A percentile compares a stretch with the other conserved stretches of the same genome.
phyloP scores from a whole-genome alignment of 768 basidiomycete species.

The Tulasnella calospora region DNA sequence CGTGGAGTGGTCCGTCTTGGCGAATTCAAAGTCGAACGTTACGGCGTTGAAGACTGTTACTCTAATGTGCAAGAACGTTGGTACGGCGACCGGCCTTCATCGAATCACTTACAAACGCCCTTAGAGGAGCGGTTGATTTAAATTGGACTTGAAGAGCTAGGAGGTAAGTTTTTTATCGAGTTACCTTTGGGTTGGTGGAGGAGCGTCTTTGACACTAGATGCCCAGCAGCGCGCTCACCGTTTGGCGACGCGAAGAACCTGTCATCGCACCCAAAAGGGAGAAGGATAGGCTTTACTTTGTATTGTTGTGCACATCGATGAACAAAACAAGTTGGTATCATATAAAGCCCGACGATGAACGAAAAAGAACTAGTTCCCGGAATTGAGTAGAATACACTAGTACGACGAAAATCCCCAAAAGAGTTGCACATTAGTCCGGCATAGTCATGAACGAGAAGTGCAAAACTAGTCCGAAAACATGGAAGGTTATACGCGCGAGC shows the following conservation, averaged over 20 bases:
- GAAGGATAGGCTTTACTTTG: background rate
- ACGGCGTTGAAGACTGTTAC: background rate
- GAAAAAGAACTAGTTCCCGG: no score
- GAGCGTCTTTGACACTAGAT: no score
- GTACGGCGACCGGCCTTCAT: background rate
- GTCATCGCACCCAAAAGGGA: background rate
- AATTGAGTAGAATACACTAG: background rate
- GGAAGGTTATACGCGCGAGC: background rate
- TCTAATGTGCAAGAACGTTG: background rate
- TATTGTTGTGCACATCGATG: background rate
- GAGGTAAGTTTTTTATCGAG: background rate
- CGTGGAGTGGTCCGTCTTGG: background rate
- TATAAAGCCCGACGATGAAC: no score
- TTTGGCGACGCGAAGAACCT: no score
- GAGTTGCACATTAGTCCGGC: background rate
- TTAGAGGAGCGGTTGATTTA: background rate
- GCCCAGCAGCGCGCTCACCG: no score
- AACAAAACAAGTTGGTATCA: background rate
- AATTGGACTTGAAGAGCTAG: background rate
- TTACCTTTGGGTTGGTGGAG: background rate
- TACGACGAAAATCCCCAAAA: background rate
- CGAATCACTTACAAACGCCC: background rate
- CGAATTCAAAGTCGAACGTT: background rate
- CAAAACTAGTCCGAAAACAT: background rate
- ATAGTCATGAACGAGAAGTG: background rate